Evolutionary conservation across 495 filamentous ascomycete species (phyloP), one percentile per base, ranked within the genome.

Genomic region (Penicillium atrosanguineum): DNA sequence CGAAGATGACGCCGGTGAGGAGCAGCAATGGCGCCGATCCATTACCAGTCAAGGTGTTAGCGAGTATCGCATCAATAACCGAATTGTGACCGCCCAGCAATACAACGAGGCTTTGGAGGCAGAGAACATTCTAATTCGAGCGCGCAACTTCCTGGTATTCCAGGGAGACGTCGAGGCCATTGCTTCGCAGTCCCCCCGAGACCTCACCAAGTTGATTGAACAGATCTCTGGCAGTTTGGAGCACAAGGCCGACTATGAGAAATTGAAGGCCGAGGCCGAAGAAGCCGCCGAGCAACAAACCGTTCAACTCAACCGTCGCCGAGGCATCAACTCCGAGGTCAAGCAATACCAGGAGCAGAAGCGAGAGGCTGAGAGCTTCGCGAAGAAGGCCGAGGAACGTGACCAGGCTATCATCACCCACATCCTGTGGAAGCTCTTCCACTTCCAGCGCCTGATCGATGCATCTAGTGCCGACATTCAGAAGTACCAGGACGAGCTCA

Each of bases 161-260:
- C 94, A 99, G 69, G 94, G 94, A 47, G 94, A 99, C 67, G 94
- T 99, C 40, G 94, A 99, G 72, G 86, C 90, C n/a, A 97, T 99
- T 58, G 95, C 94, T 6, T 87, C 90, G 7, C 94, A 97, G 68
- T 90, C 89, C 0, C 90, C 94, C 0, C 89, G 86, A 57, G 94
- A 97, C 58, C 82, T 97, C n/a, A 99, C 94, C 0, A 85, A 89
- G 20, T 72, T 97, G 46, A 95, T 99, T 42, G 94, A 99, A 73
- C 94, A 97, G 71, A 97, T 99, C 46, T 96, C 91, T 1, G 94
- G 94, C 43, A 96, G 90, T 71, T 70, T 97, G 47, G 94, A 99
- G 58, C 90, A 93, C 76, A 97, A 97, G 71, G 86, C 84, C 14
- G 94, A 97, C 53, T 99, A 97, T 67, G 94, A 99, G 61, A 82